Evolutionary conservation across 257 asterid species (phyloP).

Genomic region (Lycium barbarum): DNA sequence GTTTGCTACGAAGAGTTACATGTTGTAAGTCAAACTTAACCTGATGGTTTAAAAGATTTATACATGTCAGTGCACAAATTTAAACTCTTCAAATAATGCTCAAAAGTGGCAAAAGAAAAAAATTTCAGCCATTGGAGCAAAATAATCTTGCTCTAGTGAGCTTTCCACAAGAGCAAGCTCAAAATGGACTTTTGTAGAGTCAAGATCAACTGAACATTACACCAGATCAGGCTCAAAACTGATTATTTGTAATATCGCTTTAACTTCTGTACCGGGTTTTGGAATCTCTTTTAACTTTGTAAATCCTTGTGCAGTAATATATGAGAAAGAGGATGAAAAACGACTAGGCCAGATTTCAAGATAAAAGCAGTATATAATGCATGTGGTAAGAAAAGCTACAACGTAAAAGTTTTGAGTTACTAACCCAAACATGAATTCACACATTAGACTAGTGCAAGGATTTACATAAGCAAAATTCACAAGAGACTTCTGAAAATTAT

Average conservation of each 20-base stretch:
- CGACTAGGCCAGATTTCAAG: background rate
- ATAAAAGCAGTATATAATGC: background rate
- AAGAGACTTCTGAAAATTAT: background rate
- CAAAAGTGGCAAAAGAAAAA: background rate
- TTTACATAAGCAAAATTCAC: background rate
- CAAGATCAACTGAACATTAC: too few relatives aligned
- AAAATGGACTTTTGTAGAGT: background rate
- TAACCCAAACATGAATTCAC: background rate
- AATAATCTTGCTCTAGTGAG: background rate
- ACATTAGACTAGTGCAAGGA: background rate
- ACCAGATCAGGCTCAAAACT: background rate
- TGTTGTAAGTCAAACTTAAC: background rate
- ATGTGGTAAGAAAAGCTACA: background rate
- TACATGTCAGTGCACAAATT: background rate
- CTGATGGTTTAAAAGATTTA: background rate
- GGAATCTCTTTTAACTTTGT: too few relatives aligned
- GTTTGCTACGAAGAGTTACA: background rate
- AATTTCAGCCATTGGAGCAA: background rate
- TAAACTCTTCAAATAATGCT: background rate
- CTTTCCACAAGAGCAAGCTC: background rate
- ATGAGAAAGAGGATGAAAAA: background rate
- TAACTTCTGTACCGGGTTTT: too few relatives aligned
- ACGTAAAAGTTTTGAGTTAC: background rate
- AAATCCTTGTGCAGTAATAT: background rate
- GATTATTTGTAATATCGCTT: background rate